These are phyloP conservation scores for Parasitella parasitica DNA, from an alignment of 371 early-diverging fungal genomes.

Conservation along the genomic window DNA sequence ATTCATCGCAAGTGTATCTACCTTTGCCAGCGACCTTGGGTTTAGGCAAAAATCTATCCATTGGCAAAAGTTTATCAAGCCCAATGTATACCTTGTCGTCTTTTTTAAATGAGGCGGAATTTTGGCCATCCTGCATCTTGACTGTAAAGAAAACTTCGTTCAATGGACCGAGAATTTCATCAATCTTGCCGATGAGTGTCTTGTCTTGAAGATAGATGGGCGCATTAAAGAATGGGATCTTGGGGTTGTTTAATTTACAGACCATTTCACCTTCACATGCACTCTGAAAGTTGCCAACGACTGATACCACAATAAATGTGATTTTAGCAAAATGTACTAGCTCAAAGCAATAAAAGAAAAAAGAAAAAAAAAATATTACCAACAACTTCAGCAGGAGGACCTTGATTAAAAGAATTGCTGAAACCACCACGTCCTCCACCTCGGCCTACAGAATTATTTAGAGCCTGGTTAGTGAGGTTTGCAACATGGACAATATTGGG, in stretches of 20 bases:
- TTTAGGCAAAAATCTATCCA: constrained; percentile 97
- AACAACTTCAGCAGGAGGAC: constrained; percentile 78
- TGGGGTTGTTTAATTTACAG: constrained; percentile 85
- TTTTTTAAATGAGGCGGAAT: constrained; percentile 85
- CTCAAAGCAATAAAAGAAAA: neutral
- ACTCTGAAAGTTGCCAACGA: constrained; percentile 92
- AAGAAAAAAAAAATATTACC: constrained; percentile 52
- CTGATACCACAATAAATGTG: constrained; percentile 32
- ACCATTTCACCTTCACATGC: constrained; percentile 98
- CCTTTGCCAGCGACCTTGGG: constrained; percentile 75
- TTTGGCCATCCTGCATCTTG: constrained; percentile 91
- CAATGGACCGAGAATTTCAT: constrained; percentile 98
- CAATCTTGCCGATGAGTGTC: constrained; percentile 98
- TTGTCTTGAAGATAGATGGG: constrained; percentile 97
- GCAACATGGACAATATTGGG: neutral
- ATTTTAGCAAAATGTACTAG: neutral
- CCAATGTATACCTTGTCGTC: constrained; percentile 92
- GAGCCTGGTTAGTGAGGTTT: neutral
- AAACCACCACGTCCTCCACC: constrained; percentile 72
- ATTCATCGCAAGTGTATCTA: constrained; percentile 11
- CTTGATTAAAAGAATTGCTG: constrained; percentile 62
- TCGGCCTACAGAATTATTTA: constrained; percentile 32
- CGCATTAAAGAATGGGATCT: constrained; percentile 99
- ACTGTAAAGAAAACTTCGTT: constrained; percentile 97
- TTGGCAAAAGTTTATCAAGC: constrained; percentile 90